Evolutionary conservation across 805 yeast genomes (phyloP), one percentile per base, ranked within the genome.

Genomic region (Starmerella sp.): DNA sequence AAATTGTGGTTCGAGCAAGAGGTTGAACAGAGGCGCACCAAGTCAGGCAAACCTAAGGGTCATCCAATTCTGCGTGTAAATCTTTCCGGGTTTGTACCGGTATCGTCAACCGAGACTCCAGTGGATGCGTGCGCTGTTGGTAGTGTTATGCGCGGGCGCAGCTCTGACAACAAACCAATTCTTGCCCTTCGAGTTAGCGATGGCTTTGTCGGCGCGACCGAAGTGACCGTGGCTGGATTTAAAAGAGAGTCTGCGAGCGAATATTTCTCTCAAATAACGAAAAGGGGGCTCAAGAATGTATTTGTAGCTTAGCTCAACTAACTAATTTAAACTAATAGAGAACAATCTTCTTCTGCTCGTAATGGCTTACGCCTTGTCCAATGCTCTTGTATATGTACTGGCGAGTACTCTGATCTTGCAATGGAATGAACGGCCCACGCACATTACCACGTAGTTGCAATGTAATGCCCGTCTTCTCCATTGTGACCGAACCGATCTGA

Each of bases 391-490:
- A 89, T 54, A 91, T 69, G 65, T 79, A 82, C 56, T 74, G 73
- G 59, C 90, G 75, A 56, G 83, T 81, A 9, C 76, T 70, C 22
- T 74, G 72, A 53, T 86, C 93, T 0, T 86, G 81, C 43, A 91
- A 75, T 1, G 96, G 95, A 48, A 91, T 80, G 66, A 91, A 91
- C 36, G 83, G 82, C n/a, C 82, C 83, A 45, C 71, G 74, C 39
- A 75, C 74, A 30, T 76, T 77, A 4, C 76, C 74, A 62, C 80
- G 77, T 56, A 84, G 71, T 10, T 76, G 79, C 57, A 91, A 75
- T 50, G 79, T 77, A 36, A 91, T 78, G 0, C 98, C 98, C 0
- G 89, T 81, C 28, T 79, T 74, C 61, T 87, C 96, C 63, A 85
- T 75, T 0, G 86, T 77, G 38, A 91, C 84, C 2, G 88, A 76